These are phyloP conservation scores for Daldinia loculata DNA, from an alignment of 495 filamentous ascomycete species.

Conservation along the genomic window DNA sequence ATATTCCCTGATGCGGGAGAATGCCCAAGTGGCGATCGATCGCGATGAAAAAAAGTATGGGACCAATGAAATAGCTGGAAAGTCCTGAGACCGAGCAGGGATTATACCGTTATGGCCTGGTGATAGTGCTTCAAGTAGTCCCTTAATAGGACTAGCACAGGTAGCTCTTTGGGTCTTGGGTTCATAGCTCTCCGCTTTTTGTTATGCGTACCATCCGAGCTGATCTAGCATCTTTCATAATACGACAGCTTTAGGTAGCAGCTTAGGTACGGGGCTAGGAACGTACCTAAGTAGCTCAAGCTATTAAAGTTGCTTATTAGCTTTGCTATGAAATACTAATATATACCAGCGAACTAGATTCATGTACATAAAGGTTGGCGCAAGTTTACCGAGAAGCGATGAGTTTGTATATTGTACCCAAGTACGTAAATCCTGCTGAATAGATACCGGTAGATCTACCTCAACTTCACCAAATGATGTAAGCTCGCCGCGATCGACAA, in stretches of 20 bases:
- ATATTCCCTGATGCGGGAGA: constrained; percentile 43
- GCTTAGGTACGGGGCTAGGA: too few species aligned
- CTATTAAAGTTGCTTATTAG: constrained; percentile 2
- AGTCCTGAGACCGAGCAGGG: constrained; percentile 24
- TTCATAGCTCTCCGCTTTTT: constrained; percentile 27
- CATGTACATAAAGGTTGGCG: background rate
- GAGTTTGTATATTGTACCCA: background rate
- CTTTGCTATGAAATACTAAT: background rate
- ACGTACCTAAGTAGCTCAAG: background rate
- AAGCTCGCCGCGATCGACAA: constrained; percentile 26
- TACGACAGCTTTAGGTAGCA: too few species aligned
- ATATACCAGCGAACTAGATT: background rate
- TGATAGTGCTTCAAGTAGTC: constrained; percentile 35
- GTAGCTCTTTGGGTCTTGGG: background rate
- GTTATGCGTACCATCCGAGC: background rate
- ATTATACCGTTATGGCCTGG: constrained; percentile 24
- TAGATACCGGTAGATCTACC: constrained; percentile 22
- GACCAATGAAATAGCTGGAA: constrained; percentile 18
- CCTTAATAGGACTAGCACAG: constrained; percentile 14
- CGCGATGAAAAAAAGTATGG: constrained; percentile 20
- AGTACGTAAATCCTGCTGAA: constrained; percentile 9
- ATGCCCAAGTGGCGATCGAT: constrained; percentile 41
- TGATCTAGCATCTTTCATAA: background rate
- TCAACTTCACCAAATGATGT: constrained; percentile 38
- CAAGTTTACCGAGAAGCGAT: background rate